phyloP scores from a whole-genome alignment of 495 filamentous ascomycete genomes.

The Lophiotrema nucula region DNA sequence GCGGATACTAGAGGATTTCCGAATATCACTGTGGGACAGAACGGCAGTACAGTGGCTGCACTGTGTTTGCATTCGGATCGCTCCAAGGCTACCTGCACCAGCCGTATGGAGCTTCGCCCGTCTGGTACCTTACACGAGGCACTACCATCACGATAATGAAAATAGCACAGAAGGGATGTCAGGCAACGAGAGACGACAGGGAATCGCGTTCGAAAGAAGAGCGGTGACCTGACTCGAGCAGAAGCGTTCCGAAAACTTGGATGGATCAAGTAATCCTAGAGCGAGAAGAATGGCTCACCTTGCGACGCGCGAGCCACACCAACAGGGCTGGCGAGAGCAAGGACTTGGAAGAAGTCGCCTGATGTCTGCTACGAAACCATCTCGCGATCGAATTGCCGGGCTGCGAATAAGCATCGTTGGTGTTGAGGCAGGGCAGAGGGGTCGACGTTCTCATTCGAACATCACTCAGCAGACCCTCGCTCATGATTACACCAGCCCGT shows the following conservation, averaged over 20 bases:
- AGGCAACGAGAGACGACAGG: background rate
- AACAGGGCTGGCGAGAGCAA: slow-evolving; percentile 10
- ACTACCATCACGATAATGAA: slow-evolving; percentile 26
- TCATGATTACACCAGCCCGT: no score
- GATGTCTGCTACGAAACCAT: slow-evolving; percentile 3
- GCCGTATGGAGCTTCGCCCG: slow-evolving; percentile 9
- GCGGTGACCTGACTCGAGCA: slow-evolving; percentile 36
- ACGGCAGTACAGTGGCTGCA: slow-evolving; percentile 22
- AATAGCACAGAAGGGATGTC: slow-evolving; percentile 27
- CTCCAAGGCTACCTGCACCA: slow-evolving; percentile 5
- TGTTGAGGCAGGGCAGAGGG: no score
- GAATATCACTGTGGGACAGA: slow-evolving; percentile 15
- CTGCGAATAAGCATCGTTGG: no score
- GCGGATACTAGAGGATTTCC: slow-evolving; percentile 14
- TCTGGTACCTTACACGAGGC: slow-evolving; percentile 28
- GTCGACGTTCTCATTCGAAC: no score
- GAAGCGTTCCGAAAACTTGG: slow-evolving; percentile 26
- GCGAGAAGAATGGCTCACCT: slow-evolving; percentile 12
- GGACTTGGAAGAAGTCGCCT: slow-evolving; percentile 14
- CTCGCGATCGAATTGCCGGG: no score
- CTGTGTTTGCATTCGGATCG: slow-evolving; percentile 21
- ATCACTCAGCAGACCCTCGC: no score
- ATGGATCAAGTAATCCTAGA: slow-evolving; percentile 28
- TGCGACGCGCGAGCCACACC: slow-evolving; percentile 22
- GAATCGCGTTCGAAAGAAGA: slow-evolving; percentile 1